Evolutionary conservation across 768 basidiomycete species (phyloP).

Genomic region (Flagelloscypha sp.): DNA sequence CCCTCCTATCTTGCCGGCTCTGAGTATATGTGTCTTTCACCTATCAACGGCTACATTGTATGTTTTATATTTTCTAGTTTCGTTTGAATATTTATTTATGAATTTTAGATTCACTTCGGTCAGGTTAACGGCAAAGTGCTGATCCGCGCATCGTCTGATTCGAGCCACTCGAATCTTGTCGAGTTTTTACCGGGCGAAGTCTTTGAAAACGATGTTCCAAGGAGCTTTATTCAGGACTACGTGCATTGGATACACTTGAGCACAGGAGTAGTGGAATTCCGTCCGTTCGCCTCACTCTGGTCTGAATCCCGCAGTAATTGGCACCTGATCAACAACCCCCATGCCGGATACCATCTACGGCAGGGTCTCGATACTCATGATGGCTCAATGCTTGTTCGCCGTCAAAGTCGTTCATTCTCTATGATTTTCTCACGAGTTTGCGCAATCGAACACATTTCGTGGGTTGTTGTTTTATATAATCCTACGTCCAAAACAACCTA

Average conservation of each 20-base stretch:
- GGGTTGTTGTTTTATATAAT: constrained; percentile 16
- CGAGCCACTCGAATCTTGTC: constrained; percentile 9
- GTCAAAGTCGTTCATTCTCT: constrained; percentile 17
- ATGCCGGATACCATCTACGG: constrained; percentile 4
- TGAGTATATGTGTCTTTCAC: constrained; percentile 21
- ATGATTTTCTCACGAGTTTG: constrained; percentile 19
- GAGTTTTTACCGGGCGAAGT: constrained; percentile 27
- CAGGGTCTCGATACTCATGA: constrained; percentile 8
- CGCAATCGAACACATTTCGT: constrained; percentile 16
- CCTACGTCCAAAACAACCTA: background rate
- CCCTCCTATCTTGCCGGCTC: constrained; percentile 25
- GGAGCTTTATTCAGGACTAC: constrained; percentile 19
- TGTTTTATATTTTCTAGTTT: background rate
- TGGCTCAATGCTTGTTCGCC: constrained; percentile 13
- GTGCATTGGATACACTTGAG: constrained; percentile 26
- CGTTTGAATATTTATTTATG: constrained; percentile 4
- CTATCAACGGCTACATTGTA: constrained; percentile 10
- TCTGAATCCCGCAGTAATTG: constrained; percentile 18
- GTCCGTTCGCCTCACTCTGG: constrained; percentile 19
- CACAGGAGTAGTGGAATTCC: constrained; percentile 18
- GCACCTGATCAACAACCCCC: constrained; percentile 14
- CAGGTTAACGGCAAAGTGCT: constrained; percentile 13
- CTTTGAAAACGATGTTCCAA: constrained; percentile 22
- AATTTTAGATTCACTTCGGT: constrained; percentile 23
- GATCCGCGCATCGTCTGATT: constrained; percentile 20